These are phyloP conservation scores for Penicillium olsonii DNA, from an alignment of 2,329 filamentous ascomycete species.

Conservation along the genomic window DNA sequence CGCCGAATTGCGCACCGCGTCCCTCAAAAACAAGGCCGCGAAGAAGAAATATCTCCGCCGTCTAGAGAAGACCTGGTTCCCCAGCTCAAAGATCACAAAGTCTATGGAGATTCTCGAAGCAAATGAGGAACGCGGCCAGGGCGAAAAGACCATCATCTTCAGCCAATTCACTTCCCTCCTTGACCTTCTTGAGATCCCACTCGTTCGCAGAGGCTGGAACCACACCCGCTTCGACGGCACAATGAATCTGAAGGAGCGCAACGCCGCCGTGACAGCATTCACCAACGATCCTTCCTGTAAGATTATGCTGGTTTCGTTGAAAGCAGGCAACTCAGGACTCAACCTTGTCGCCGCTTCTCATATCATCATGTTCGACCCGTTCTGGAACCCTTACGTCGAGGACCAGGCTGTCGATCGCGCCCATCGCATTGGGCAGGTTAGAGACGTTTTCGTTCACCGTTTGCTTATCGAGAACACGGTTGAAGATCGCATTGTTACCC, in stretches of 20 bases:
- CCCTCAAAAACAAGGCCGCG: conserved; percentile 62
- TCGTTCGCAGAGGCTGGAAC: conserved; percentile 58
- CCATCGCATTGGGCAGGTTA: conserved; percentile 79
- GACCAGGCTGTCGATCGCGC: conserved; percentile 90
- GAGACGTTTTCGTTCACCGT: conserved; percentile 75
- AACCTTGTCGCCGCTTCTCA: conserved; percentile 82
- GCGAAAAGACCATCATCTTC: conserved; percentile 79
- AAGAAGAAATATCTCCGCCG: conserved; percentile 70
- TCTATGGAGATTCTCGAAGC: conserved; percentile 64
- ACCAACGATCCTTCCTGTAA: conserved; percentile 60
- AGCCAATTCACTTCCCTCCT: conserved; percentile 79
- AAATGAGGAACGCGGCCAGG: conserved; percentile 51
- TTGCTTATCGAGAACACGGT: conserved; percentile 76
- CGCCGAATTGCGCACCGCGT: conserved; percentile 68
- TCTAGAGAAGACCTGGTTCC: conserved; percentile 67
- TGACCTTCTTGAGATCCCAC: conserved; percentile 73
- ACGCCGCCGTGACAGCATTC: conserved; percentile 68
- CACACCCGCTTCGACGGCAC: conserved; percentile 75
- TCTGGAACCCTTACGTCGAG: conserved; percentile 93
- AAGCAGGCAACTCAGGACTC: conserved; percentile 80
- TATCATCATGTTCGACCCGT: conserved; percentile 88
- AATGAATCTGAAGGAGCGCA: conserved; percentile 68
- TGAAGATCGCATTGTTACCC: conserved; percentile 78
- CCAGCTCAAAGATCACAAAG: conserved; percentile 74
- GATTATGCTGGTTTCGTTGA: conserved; percentile 76